phyloP scores from a whole-genome alignment of 2,329 filamentous ascomycete genomes.

The Aspergillus latus region DNA sequence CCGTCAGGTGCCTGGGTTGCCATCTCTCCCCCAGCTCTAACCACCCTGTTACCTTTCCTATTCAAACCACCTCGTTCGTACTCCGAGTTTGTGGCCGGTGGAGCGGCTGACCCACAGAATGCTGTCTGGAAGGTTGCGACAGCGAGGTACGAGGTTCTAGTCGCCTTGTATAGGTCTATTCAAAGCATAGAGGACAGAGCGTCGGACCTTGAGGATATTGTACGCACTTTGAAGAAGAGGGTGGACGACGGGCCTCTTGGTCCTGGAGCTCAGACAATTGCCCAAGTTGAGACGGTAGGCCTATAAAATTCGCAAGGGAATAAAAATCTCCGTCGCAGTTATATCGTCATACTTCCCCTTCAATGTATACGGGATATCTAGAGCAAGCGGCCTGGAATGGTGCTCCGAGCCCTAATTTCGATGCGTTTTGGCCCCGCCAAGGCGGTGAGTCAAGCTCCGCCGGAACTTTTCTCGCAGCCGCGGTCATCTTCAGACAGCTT shows the following conservation, averaged over 20 bases:
- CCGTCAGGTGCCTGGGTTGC: conserved; percentile 52
- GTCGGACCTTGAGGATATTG: conserved; percentile 41
- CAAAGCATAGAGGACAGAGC: conserved; percentile 34
- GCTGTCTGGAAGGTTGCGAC: conserved; percentile 58
- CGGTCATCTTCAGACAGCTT: not conserved
- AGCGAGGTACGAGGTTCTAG: conserved; percentile 58
- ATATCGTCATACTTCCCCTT: not conserved
- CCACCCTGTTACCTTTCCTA: conserved; percentile 55
- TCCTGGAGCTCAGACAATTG: conserved; percentile 31
- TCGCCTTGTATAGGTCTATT: conserved; percentile 49
- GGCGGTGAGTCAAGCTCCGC: conserved; percentile 26
- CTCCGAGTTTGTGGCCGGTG: conserved; percentile 57
- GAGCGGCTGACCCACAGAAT: conserved; percentile 57
- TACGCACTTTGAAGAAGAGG: conserved; percentile 40
- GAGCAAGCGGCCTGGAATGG: not conserved
- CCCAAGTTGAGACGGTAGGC: conserved; percentile 39
- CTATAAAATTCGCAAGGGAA: conserved; percentile 23
- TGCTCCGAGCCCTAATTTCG: conserved; percentile 17
- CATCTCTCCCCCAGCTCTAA: conserved; percentile 52
- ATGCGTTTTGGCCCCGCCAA: conserved; percentile 10
- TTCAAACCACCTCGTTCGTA: conserved; percentile 58
- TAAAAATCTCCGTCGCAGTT: not conserved
- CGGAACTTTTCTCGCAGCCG: conserved; percentile 24
- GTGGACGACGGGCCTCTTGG: conserved; percentile 46
- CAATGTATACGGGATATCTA: not conserved